Evolutionary conservation across 768 basidiomycete species (phyloP).

Genomic region (Suillus lakei): DNA sequence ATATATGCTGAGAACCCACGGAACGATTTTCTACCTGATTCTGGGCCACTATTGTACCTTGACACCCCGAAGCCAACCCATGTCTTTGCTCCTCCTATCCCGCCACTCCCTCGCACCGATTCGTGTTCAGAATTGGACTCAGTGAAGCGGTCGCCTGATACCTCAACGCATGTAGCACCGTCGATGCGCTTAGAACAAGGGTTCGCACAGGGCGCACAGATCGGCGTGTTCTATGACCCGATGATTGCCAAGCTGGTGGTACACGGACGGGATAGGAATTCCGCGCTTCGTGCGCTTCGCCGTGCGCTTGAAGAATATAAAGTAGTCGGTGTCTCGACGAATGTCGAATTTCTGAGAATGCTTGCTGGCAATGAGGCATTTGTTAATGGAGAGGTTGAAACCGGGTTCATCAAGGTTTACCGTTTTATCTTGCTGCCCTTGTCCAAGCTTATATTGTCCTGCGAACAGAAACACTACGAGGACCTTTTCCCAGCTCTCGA

Average conservation of each 20-base stretch:
- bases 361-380: conserved; percentile 83
- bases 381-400: conserved; percentile 81
- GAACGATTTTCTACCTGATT: conserved; percentile 92
- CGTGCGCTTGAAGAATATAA: conserved; percentile 87
- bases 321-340: conserved; percentile 90
- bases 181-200: conserved; percentile 90
- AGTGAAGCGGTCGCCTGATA: conserved; percentile 23
- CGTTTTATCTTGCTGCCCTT: conserved; percentile 5
- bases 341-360: conserved; percentile 83
- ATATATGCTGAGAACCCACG: conserved; percentile 96
- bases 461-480: conserved; percentile 74
- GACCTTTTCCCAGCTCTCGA: conserved; percentile 76
- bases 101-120: conserved; percentile 13
- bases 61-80: conserved; percentile 80
- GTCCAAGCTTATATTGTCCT: not conserved
- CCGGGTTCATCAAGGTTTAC: conserved; percentile 82
- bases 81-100: conserved; percentile 56
- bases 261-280: conserved; percentile 81
- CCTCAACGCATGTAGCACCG: conserved; percentile 44
- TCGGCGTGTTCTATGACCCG: conserved; percentile 89
- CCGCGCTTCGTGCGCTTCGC: conserved; percentile 80
- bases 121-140: conserved; percentile 16
- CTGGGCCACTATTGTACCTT: conserved; percentile 79
- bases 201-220: conserved; percentile 77
- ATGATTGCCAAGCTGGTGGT: conserved; percentile 94